Conservation (phyloP, 2,329 filamentous ascomycete species). For the Pyrenophora tritici-repentis region DNA sequence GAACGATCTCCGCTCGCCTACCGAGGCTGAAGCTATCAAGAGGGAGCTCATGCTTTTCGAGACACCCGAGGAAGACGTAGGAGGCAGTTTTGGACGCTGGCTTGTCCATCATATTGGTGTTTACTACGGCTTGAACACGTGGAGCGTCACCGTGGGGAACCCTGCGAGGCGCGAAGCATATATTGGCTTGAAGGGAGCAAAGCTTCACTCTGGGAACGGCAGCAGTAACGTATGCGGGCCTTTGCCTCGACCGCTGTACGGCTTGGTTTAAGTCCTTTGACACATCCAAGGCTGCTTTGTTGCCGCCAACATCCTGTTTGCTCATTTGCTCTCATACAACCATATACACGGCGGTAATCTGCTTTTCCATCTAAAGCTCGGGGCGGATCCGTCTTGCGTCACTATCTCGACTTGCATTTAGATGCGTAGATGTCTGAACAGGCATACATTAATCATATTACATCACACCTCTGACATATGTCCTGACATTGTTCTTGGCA, state of each 20-base stretch:
- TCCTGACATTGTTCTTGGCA: too few relatives aligned
- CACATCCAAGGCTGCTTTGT: too few relatives aligned
- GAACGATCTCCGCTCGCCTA: slow-evolving; percentile 60
- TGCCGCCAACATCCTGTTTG: too few relatives aligned
- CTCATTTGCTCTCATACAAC: too few relatives aligned
- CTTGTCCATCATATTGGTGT: slow-evolving; percentile 88
- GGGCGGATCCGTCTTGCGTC: too few relatives aligned
- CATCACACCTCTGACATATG: too few relatives aligned
- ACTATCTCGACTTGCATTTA: too few relatives aligned
- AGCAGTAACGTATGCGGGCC: slow-evolving; percentile 21
- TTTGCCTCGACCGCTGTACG: slow-evolving; percentile 45
- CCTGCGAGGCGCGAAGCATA: slow-evolving; percentile 80
- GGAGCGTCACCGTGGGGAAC: slow-evolving; percentile 73
- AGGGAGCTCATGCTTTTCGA: slow-evolving; percentile 79
- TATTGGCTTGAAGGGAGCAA: slow-evolving; percentile 68
- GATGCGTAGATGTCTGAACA: too few relatives aligned
- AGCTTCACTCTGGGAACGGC: slow-evolving; percentile 30
- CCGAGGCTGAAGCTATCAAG: slow-evolving; percentile 59
- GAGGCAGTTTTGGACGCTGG: slow-evolving; percentile 86
- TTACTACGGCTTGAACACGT: slow-evolving; percentile 88
- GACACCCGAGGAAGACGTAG: slow-evolving; percentile 73
- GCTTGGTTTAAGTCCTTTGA: slow-evolving; percentile 31
- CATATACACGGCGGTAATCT: too few relatives aligned
- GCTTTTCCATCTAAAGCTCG: too few relatives aligned
- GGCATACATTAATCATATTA: too few relatives aligned